These are phyloP conservation scores for Tulasnella calospora DNA, from an alignment of 768 basidiomycete species.

Conservation along the genomic window DNA sequence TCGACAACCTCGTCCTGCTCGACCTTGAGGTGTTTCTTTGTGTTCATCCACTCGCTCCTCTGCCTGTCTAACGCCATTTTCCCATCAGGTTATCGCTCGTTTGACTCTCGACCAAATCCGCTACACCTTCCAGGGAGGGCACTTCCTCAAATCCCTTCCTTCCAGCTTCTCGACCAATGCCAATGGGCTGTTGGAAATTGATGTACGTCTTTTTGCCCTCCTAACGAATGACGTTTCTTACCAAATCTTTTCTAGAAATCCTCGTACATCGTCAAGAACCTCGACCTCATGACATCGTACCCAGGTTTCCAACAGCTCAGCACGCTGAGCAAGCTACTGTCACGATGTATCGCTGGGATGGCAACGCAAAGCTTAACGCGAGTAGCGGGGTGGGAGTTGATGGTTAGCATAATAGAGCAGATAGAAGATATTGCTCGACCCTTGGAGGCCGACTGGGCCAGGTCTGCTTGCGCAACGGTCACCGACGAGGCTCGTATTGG, in stretches of 20 bases:
- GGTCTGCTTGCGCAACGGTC: constrained; percentile 33
- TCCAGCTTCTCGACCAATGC: neutral
- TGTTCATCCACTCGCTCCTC: neutral
- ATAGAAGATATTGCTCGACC: constrained; percentile 31
- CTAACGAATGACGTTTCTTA: neutral
- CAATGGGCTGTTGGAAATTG: neutral
- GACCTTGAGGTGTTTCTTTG: neutral
- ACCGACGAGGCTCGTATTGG: constrained; percentile 36
- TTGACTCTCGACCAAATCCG: neutral
- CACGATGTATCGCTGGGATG: constrained; percentile 8
- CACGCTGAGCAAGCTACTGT: constrained; percentile 11
- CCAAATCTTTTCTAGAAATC: neutral
- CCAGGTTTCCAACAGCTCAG: constrained; percentile 2
- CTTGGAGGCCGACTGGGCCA: constrained; percentile 35
- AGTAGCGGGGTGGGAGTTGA: neutral
- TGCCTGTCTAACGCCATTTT: neutral
- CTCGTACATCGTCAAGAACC: neutral
- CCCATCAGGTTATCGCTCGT: neutral
- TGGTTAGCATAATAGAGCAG: constrained; percentile 29
- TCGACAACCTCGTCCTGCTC: constrained; percentile 13
- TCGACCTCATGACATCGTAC: neutral
- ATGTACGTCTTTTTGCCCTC: neutral
- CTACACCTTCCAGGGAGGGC: constrained; percentile 6
- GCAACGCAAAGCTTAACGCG: neutral
- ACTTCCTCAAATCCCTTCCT: constrained; percentile 11